Base-by-base conservation (phyloP, 257 asterid species). In the Nicotiana otophora region DNA sequence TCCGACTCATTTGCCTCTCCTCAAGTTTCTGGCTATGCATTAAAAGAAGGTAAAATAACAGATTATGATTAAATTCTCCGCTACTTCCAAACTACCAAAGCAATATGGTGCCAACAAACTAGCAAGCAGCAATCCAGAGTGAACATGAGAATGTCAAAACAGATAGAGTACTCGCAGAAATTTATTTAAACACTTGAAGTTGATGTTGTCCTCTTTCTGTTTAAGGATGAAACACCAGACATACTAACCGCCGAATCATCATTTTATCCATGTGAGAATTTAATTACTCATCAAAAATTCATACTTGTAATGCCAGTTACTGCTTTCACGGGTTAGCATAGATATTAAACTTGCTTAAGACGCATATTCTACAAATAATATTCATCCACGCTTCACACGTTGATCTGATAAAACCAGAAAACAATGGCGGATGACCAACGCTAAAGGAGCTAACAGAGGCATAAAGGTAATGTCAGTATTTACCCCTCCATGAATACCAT, bases 401-500 rank as follows among this genome's bases (percentile, higher is more conserved):
- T 53, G 62, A 17, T 57, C 62, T 57, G 62, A 23, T 34, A 62
- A 14, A 6, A 55, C 28, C 75, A 78, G 68, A 62, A 34, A 65
- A 77, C 19, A 39, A 39, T 7, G 46, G 46, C 1, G 46, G 46
- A 39, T 2, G 46, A 39, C 46, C 46, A 39, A 7, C 10, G 46
- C 2, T 39, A 39, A 16, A 77, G 55, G 67, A 77, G 30, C 39
- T 26, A 23, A 53, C 31, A 36, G 66, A 67, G 65, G 55, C 20
- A 55, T 23, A 69, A 33, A 6, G 78, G 60, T 82, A 17, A 26
- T 72, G 57, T 94, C 91, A 96, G 82, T 96, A 96, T 64, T 85
- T 89, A 17, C 97, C 95, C 86, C 95, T 91, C 99, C 94, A 96
- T 0, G 99, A 90, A 84, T 80, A 80, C 98, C 96, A 92, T 84